Conservation (phyloP, 148 eudicot species). For the Spergularia bocconei region DNA sequence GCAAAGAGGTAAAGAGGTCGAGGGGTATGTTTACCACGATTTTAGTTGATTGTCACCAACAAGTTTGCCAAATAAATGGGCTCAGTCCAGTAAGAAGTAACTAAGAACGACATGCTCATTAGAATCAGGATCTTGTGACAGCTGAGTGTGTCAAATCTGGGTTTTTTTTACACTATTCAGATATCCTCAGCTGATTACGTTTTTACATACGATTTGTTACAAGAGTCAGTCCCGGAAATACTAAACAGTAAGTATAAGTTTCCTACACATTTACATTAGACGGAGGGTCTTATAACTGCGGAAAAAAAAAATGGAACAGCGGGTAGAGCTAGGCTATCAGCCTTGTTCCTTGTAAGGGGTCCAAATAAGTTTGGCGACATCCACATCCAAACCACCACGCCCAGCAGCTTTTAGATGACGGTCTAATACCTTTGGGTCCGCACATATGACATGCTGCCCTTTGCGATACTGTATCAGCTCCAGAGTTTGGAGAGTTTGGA, state of each 20-base stretch:
- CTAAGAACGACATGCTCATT: neutral
- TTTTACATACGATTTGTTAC: slow-evolving; percentile 13
- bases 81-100: neutral
- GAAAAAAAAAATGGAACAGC: neutral
- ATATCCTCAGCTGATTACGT: neutral
- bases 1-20: too few relatives aligned
- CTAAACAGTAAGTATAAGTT: neutral
- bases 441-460: slow-evolving; percentile 96
- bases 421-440: slow-evolving; percentile 91
- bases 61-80: neutral
- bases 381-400: slow-evolving; percentile 87
- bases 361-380: slow-evolving; percentile 89
- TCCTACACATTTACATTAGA: slow-evolving; percentile 19
- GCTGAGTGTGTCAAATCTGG: neutral
- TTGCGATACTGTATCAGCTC: slow-evolving; percentile 92
- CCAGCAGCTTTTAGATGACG: slow-evolving; percentile 99
- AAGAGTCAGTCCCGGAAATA: neutral
- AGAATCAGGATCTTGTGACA: neutral
- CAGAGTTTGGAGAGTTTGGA: slow-evolving; percentile 77
- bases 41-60: too few relatives aligned
- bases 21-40: too few relatives aligned
- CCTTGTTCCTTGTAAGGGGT: slow-evolving; percentile 94
- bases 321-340: slow-evolving; percentile 25
- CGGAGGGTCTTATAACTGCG: slow-evolving; percentile 5
- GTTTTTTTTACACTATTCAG: neutral